Percentiles rank a stretch among this genome's conserved stretches.
Conservation (phyloP, 257 asterid genomes). For the Solanum pinnatisectum region DNA sequence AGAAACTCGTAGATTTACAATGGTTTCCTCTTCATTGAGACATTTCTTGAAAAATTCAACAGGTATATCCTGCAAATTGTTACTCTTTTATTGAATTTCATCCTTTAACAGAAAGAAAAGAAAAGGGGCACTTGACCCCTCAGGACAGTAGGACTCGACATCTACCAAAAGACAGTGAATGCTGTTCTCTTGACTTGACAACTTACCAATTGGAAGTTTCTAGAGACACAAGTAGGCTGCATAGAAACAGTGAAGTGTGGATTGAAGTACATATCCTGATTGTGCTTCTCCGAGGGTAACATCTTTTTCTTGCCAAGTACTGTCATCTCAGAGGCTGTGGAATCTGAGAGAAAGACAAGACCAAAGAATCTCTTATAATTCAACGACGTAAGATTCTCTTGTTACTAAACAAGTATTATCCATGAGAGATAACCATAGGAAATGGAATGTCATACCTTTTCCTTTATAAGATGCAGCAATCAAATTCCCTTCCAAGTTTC, state of each 20-base stretch:
- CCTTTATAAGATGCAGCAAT: background rate
- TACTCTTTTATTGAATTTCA: background rate
- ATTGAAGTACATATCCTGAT: background rate
- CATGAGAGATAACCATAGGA: background rate
- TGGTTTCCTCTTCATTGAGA: background rate
- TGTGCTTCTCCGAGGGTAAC: background rate
- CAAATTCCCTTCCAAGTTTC: background rate
- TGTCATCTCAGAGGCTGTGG: background rate
- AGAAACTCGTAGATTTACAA: background rate
- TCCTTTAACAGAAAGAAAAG: background rate
- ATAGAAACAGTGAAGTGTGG: background rate
- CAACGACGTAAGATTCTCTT: background rate
- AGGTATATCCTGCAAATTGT: background rate
- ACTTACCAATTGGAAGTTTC: background rate
- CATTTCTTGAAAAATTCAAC: background rate
- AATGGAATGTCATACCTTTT: background rate
- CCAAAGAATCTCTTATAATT: background rate
- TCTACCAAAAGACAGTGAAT: background rate
- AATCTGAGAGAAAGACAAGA: background rate
- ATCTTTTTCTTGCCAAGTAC: background rate
- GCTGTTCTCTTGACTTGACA: background rate
- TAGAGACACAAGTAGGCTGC: background rate
- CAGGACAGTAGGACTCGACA: background rate
- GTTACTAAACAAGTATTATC: background rate
- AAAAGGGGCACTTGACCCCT: background rate